Percentiles rank a stretch among this genome's conserved stretches.
Evolutionary conservation across 2,329 filamentous ascomycete species (phyloP).

Genomic region (Cercospora zeina): DNA sequence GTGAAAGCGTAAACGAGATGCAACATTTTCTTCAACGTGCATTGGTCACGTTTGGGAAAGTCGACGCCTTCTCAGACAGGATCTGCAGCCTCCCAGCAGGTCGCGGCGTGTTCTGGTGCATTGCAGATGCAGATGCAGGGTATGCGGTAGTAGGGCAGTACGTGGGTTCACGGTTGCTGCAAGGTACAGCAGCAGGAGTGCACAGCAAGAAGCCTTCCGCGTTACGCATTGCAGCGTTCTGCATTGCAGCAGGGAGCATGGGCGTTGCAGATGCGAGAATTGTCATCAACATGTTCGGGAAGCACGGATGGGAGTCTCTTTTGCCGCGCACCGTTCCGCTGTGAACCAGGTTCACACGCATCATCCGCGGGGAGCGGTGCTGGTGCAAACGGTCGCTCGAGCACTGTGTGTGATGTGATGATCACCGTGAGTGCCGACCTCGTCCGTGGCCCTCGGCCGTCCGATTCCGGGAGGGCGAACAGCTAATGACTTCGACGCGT

Average conservation of each 20-base stretch:
- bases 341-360: too few species aligned
- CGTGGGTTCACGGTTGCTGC: neutral
- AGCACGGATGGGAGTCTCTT: neutral
- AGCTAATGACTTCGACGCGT: neutral
- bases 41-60: neutral
- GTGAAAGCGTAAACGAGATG: neutral
- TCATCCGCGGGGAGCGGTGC: too few species aligned
- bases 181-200: neutral
- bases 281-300: neutral
- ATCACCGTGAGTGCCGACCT: too few species aligned
- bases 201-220: constrained; percentile 2
- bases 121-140: neutral
- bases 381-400: too few species aligned
- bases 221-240: neutral
- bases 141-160: neutral
- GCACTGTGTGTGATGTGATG: constrained; percentile 1
- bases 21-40: neutral
- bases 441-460: neutral
- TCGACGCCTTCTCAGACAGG: neutral
- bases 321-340: neutral
- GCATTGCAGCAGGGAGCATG: constrained; percentile 1
- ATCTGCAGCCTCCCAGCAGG: neutral
- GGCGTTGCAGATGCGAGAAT: constrained; percentile 4
- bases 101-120: neutral
- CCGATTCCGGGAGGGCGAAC: neutral